Evolutionary conservation across 805 yeast genomes (phyloP).

Genomic region (Yarrowia keelungensis): DNA sequence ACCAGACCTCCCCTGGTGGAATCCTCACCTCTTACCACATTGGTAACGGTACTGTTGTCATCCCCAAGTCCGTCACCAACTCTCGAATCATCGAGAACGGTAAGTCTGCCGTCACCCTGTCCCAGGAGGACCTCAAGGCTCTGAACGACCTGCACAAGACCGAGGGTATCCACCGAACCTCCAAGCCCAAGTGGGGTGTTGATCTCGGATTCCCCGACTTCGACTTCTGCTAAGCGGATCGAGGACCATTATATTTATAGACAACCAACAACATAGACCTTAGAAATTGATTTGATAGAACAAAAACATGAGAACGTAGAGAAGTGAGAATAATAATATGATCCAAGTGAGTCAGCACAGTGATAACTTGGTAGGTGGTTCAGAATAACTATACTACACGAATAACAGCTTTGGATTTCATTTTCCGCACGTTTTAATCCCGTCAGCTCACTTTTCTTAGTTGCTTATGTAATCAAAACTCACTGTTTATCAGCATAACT

Average conservation of each 20-base stretch:
- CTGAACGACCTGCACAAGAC: constrained; percentile 48
- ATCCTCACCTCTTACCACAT: constrained; percentile 70
- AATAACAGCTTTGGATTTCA: no score
- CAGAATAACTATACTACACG: no score
- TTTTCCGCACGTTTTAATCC: no score
- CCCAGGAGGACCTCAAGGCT: constrained; percentile 54
- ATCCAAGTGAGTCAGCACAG: background rate
- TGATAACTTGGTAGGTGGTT: no score
- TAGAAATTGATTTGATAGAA: constrained; percentile 23
- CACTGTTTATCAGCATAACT: no score
- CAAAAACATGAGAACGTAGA: background rate
- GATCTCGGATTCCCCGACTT: constrained; percentile 45
- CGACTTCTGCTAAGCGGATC: constrained; percentile 33
- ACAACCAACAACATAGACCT: constrained; percentile 18
- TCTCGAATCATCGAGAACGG: constrained; percentile 60
- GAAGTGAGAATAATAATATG: background rate
- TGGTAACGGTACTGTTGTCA: constrained; percentile 62
- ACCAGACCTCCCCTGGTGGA: constrained; percentile 61
- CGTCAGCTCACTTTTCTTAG: no score
- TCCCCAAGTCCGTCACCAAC: constrained; percentile 77
- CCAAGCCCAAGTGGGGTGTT: constrained; percentile 48
- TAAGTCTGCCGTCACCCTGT: constrained; percentile 52
- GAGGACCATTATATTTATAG: constrained; percentile 21
- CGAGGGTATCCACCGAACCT: constrained; percentile 45
- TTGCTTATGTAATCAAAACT: no score